A percentile compares a stretch with the other conserved stretches of the same genome.
Evolutionary conservation across 2,329 filamentous ascomycete species (phyloP).

Genomic region (Verticillium isaacii): DNA sequence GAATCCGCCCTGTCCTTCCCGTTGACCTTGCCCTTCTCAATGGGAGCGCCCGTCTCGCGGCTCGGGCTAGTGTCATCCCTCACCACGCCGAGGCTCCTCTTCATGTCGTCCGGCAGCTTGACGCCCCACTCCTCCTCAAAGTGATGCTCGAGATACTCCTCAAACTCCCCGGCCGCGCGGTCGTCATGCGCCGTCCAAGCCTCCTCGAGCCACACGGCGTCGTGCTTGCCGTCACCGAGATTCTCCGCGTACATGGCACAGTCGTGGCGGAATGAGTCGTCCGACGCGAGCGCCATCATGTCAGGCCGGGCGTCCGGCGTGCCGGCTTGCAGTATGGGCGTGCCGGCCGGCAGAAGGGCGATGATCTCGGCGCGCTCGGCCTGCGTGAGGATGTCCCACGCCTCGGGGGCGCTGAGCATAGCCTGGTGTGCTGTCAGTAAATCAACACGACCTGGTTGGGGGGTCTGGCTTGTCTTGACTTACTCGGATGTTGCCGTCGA

Average conservation of each 20-base stretch:
- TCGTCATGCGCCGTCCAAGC: conserved; percentile 47
- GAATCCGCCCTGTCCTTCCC: conserved; percentile 7
- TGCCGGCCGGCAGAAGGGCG: conserved; percentile 29
- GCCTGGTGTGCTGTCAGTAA: conserved; percentile 17
- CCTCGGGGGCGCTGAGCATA: conserved; percentile 29
- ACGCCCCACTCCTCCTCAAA: conserved; percentile 45
- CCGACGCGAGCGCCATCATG: conserved; percentile 36
- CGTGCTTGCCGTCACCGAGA: conserved; percentile 42
- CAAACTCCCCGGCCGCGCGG: conserved; percentile 44
- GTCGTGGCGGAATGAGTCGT: conserved; percentile 45
- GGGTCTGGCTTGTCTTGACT: conserved; percentile 4
- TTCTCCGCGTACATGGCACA: conserved; percentile 41
- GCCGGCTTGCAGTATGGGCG: conserved; percentile 28
- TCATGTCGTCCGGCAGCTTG: conserved; percentile 29
- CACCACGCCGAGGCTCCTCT: conserved; percentile 4
- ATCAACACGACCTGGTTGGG: not conserved
- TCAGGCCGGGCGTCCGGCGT: conserved; percentile 33
- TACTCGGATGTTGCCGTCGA: conserved; percentile 31
- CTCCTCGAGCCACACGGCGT: conserved; percentile 46
- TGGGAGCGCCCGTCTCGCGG: not conserved
- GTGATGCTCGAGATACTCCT: conserved; percentile 37
- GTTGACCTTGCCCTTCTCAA: not conserved
- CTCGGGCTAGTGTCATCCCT: not conserved
- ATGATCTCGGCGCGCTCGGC: conserved; percentile 30
- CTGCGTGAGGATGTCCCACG: conserved; percentile 30